Percentiles rank a stretch among this genome's conserved stretches.
Conservation (phyloP, 2,329 filamentous ascomycete genomes). For the Alternaria ethzedia region DNA sequence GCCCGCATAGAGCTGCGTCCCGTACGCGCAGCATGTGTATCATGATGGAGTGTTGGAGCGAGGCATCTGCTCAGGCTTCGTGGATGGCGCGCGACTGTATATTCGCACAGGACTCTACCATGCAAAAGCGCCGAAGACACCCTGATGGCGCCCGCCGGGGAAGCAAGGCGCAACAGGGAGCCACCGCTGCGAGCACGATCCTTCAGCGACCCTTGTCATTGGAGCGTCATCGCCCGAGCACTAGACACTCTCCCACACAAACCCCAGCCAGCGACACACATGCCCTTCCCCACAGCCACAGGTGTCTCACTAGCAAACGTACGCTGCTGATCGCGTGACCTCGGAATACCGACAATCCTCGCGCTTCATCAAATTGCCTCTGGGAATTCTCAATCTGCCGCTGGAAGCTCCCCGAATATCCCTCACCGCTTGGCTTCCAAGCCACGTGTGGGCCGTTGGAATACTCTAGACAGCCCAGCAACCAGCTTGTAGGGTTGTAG, state of each 20-base stretch:
- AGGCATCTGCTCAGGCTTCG: background rate
- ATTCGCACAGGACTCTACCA: conserved; percentile 1
- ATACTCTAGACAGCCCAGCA: background rate
- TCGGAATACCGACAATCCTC: background rate
- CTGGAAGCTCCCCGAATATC: background rate
- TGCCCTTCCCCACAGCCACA: conserved; percentile 4
- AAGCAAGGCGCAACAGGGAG: conserved; percentile 17
- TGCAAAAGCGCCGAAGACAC: conserved; percentile 19
- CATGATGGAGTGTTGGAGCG: background rate
- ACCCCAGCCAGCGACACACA: conserved; percentile 3
- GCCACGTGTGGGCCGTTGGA: conserved; percentile 1
- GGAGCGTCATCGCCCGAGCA: conserved; percentile 25
- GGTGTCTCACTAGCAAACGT: background rate
- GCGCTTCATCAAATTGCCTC: background rate
- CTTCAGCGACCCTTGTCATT: conserved; percentile 25
- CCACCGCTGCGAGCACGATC: conserved; percentile 29
- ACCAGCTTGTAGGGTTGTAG: background rate
- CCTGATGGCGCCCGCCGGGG: conserved; percentile 24
- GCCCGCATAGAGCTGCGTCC: conserved; percentile 33
- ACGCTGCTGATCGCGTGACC: conserved; percentile 1
- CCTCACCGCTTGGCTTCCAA: background rate
- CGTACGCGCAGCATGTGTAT: conserved; percentile 31
- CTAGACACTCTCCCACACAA: conserved; percentile 6
- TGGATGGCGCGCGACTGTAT: conserved; percentile 21
- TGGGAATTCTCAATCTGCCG: background rate